Evolutionary conservation across 169 alveolate genomes (phyloP), one percentile per base, ranked within the genome.

Genomic region (Plasmodium cynomolgi): DNA sequence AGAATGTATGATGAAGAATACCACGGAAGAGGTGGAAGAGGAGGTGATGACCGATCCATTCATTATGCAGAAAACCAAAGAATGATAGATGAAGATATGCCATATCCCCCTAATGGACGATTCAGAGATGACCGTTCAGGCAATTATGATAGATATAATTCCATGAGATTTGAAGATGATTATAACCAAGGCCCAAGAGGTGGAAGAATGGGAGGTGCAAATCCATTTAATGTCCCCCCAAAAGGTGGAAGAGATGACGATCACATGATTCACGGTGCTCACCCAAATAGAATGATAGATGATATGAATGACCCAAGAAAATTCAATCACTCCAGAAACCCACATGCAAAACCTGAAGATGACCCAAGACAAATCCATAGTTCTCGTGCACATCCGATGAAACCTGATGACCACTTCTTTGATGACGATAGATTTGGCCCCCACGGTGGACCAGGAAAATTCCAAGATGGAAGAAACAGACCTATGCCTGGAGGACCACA

Each of bases 31-130:
- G 56, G 33, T 47, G 20, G 7, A 20, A 44, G 26, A n/a, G 58
- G 77, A 81, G 50, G 86, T 23, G 72, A 54, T n/a, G 41, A 9
- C n/a, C 26, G 86, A 7, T n/a, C 73, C 73, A 58, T 58, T 58
- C 73, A 20, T 58, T 58, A 17, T 58, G 0, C 73, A 17, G 9
- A 20, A 58, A 58, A 20, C 9, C 1, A 6, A 17, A 58, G 73
- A 17, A 58, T 58, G 73, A 58, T 58, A 17, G 73, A 58, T 58
- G 73, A 41, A 0, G 50, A 41, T 41, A 41, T 41, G 1, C 50
- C 50, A 41, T 8, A 41, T 41, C 50, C 13, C 15, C 13, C 50
- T 8, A 41, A 8, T 41, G 15, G 13, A 5, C 11, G 50, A 8
- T 20, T 62, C 75, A 62, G 11, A 62, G 75, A 62, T 62, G 34